These are phyloP conservation scores for Glebionis coronaria DNA, from an alignment of 129 eudicot species.

Conservation along the genomic window DNA sequence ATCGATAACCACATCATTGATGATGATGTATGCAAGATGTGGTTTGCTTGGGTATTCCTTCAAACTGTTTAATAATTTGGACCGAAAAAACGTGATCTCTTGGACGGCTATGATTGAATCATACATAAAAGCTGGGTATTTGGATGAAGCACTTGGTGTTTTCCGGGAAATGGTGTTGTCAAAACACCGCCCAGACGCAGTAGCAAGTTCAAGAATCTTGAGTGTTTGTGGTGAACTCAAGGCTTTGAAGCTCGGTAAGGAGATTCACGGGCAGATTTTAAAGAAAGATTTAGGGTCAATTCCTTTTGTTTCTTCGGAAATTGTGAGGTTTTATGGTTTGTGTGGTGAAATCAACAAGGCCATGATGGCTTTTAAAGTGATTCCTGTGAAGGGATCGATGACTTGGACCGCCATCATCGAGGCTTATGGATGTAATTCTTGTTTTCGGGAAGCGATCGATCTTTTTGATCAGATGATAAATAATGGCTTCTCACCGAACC, in stretches of 20 bases:
- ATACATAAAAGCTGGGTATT: conserved; percentile 32
- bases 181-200: conserved; percentile 67
- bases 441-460: conserved; percentile 44
- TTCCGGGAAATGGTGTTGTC: conserved; percentile 72
- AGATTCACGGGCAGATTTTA: conserved; percentile 75
- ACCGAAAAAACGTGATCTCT: conserved; percentile 58
- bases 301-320: conserved; percentile 69
- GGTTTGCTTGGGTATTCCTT: conserved; percentile 38
- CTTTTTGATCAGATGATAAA: conserved; percentile 54
- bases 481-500: conserved; percentile 53
- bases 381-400: conserved; percentile 57
- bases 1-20: conserved; percentile 56
- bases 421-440: conserved; percentile 51
- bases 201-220: conserved; percentile 53
- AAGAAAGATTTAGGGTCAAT: conserved; percentile 46
- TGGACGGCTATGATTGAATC: conserved; percentile 89
- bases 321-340: conserved; percentile 61
- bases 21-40: conserved; percentile 92
- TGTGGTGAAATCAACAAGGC: conserved; percentile 55
- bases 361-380: conserved; percentile 44
- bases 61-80: conserved; percentile 49
- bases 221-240: conserved; percentile 49
- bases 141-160: conserved; percentile 56
- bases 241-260: conserved; percentile 66
- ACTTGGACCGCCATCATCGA: conserved; percentile 79